Evolutionary conservation across 805 yeast species (phyloP).

Genomic region (Ogataea chonburiensis): DNA sequence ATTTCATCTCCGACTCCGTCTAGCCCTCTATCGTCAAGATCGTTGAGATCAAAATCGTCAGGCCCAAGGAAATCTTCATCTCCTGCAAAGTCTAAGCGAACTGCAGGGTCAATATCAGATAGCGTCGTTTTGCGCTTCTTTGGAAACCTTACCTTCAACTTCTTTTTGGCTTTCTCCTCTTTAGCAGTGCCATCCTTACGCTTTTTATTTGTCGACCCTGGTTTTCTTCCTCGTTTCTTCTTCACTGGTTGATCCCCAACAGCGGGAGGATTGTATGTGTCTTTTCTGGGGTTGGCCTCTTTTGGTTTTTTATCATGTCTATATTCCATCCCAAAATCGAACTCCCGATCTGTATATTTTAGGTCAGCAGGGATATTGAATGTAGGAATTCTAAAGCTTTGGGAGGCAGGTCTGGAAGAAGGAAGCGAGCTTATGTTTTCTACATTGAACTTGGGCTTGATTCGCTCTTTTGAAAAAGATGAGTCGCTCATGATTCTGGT

Average conservation of each 20-base stretch:
- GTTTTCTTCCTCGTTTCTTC: constrained; percentile 23
- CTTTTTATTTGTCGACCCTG: constrained; percentile 23
- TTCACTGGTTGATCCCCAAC: constrained; percentile 11
- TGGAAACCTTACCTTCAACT: constrained; percentile 19
- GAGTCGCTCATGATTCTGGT: constrained; percentile 15
- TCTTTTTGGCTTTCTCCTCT: constrained; percentile 16
- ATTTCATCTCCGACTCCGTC: constrained; percentile 13
- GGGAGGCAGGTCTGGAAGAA: constrained; percentile 17
- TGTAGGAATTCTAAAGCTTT: constrained; percentile 18
- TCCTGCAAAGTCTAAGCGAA: constrained; percentile 9
- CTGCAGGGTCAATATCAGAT: constrained; percentile 14
- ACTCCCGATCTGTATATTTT: constrained; percentile 13
- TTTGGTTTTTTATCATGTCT: constrained; percentile 10
- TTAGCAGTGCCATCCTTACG: constrained; percentile 14
- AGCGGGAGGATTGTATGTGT: constrained; percentile 3
- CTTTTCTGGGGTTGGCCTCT: constrained; percentile 7
- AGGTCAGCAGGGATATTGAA: constrained; percentile 20
- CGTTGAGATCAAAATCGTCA: constrained; percentile 11
- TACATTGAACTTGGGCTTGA: constrained; percentile 12
- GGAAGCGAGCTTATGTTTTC: constrained; percentile 20
- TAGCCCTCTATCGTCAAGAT: constrained; percentile 4
- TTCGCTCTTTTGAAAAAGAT: constrained; percentile 14
- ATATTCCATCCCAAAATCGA: constrained; percentile 9
- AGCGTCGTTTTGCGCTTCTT: constrained; percentile 12
- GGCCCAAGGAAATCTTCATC: constrained; percentile 11